Conservation (phyloP, 2,329 filamentous ascomycete species). For the Colletotrichum destructivum region DNA sequence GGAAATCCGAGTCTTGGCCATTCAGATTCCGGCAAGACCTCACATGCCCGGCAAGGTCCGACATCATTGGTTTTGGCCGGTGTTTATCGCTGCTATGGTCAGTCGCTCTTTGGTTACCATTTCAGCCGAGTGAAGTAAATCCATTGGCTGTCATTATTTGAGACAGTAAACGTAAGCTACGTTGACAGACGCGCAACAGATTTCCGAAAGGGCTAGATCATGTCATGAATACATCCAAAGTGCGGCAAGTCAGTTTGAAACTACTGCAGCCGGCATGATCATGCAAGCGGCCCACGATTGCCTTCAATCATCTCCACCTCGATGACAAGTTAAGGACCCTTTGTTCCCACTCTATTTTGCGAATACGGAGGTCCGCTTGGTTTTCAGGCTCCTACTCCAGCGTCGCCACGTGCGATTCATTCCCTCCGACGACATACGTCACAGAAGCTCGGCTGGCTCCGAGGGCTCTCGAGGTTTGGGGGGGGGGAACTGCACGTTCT, state of each 20-base stretch:
- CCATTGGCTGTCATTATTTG: not conserved
- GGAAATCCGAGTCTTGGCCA: constrained; percentile 8
- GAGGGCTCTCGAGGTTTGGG: not conserved
- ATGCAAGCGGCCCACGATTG: constrained; percentile 11
- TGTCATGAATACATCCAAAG: constrained; percentile 13
- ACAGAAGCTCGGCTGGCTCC: constrained; percentile 6
- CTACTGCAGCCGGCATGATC: constrained; percentile 22
- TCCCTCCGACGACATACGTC: constrained; percentile 19
- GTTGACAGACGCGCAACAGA: constrained; percentile 10
- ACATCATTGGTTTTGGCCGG: constrained; percentile 29
- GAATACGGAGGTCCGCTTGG: constrained; percentile 16
- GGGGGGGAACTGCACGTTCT: not conserved
- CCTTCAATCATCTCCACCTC: not conserved
- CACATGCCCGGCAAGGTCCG: constrained; percentile 13
- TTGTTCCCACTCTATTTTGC: not conserved
- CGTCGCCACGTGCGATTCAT: constrained; percentile 3
- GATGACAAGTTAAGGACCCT: constrained; percentile 2
- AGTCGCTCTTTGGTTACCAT: constrained; percentile 13
- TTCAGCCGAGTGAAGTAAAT: not conserved
- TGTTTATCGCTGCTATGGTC: constrained; percentile 6
- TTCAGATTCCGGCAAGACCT: not conserved
- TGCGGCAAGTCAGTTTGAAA: constrained; percentile 31
- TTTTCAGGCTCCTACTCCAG: not conserved
- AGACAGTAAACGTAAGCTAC: not conserved
- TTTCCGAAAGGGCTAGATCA: not conserved